Evolutionary conservation across 306 rosid genomes (phyloP), one percentile per base, ranked within the genome.

Genomic region (Adenanthera pavonina): DNA sequence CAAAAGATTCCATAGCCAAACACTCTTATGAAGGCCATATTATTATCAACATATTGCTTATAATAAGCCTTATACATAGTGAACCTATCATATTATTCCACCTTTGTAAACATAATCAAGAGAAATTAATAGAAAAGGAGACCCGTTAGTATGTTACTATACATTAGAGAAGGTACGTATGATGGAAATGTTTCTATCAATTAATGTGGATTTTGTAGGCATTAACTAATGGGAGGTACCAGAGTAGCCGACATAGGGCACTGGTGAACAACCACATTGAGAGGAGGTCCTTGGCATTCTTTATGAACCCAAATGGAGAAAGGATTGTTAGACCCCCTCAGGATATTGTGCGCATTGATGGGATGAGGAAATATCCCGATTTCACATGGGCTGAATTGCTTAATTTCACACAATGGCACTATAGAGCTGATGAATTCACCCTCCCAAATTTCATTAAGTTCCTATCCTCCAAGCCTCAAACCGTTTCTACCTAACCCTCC

Each of bases 251-350:
- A 11, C 98, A 94, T 8, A 88, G 97, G 77, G 98, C 96, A 20
- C 84, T 83, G 78, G 98, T 94, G 41, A 92, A 94, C 49, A 46
- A 43, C 8, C 46, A 46, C 2, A 8, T 6, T 9, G 88, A 86
- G 68, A 88, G 98, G 59, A 92, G 86, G 76, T 94, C 97, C 1
- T 25, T 94, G 84, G 97, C 94, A 17, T 94, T 91, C 87, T 94
- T 92, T 84, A 83, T 94, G 60, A 88, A 96, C 78, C 98, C 98
- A 0, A 87, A 81, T 76, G 88, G 85, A 56, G 93, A 94, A 88
- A 91, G 81, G 49, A 81, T 91, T 68, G 85, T 94, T 83, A 85
- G 89, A 71, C 85, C 98, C 34, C 96, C 94, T 0, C 57, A 84
- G 25, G 91, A 85, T 72, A 85, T 94, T 15, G 81, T 89, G 16